Evolutionary conservation across 1,284 basidiomycete genomes (phyloP).

Genomic region (Tilletia horrida): DNA sequence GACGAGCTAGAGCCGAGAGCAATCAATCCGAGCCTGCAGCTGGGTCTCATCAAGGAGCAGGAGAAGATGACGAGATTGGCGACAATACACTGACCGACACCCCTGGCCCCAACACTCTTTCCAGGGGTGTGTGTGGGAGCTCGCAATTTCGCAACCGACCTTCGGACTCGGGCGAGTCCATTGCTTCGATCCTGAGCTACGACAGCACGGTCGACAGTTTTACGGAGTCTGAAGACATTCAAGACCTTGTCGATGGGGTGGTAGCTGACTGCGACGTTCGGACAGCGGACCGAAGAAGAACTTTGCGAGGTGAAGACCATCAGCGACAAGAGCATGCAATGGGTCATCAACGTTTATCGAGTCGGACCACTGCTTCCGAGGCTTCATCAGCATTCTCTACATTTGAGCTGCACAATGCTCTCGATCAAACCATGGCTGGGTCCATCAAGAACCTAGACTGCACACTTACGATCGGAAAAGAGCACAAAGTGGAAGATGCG

Average conservation of each 20-base stretch:
- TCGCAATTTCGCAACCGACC: not conserved
- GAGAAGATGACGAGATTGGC: not conserved
- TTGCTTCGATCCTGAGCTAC: constrained; percentile 14
- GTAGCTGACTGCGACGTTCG: constrained; percentile 10
- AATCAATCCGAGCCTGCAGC: not conserved
- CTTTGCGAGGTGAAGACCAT: not conserved
- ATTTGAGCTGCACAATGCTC: constrained; percentile 1
- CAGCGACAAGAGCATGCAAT: not conserved
- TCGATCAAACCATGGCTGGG: not conserved
- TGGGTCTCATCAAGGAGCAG: not conserved
- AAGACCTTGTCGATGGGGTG: constrained; percentile 5
- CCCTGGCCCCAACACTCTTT: constrained; percentile 1
- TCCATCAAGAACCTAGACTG: too few species aligned
- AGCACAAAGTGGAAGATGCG: too few species aligned
- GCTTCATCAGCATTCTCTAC: constrained; percentile 9
- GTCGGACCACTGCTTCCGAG: not conserved
- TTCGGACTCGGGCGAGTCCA: not conserved
- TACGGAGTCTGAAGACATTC: constrained; percentile 10
- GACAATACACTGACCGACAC: constrained; percentile 15
- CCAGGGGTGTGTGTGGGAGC: not conserved
- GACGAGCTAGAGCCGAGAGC: not conserved
- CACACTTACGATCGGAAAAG: too few species aligned
- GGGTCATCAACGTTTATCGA: not conserved
- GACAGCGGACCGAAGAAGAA: not conserved
- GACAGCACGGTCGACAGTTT: constrained; percentile 2